phyloP scores from a whole-genome alignment of 1,139 yeast genomes.

The Kodamaea derodonti region DNA sequence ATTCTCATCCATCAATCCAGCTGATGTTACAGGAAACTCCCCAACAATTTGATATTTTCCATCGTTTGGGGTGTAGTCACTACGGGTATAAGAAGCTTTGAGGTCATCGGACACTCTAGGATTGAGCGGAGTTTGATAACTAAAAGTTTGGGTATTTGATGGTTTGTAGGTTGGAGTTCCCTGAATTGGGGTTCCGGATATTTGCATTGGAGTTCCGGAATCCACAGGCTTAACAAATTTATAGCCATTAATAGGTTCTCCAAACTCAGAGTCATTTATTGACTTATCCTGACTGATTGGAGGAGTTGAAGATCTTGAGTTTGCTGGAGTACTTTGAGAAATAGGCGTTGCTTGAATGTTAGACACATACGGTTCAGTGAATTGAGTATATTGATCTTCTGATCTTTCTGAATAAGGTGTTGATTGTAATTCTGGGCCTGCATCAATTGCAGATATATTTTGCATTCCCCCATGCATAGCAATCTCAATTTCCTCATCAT shows the following conservation, averaged over 20 bases:
- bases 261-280: slow-evolving; percentile 15
- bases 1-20: slow-evolving; percentile 36
- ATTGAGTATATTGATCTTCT: neutral
- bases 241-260: slow-evolving; percentile 31
- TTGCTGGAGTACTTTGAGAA: slow-evolving; percentile 24
- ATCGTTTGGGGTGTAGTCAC: slow-evolving; percentile 12
- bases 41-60: slow-evolving; percentile 31
- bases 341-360: slow-evolving; percentile 16
- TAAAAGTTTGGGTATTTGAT: slow-evolving; percentile 1
- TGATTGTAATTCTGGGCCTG: slow-evolving; percentile 3
- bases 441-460: slow-evolving; percentile 5
- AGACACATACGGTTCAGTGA: neutral
- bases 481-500: slow-evolving; percentile 8
- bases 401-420: slow-evolving; percentile 3
- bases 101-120: slow-evolving; percentile 10
- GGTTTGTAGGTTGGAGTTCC: neutral
- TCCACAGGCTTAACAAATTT: slow-evolving; percentile 30
- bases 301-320: slow-evolving; percentile 21
- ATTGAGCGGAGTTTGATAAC: slow-evolving; percentile 7
- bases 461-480: slow-evolving; percentile 3
- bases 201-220: slow-evolving; percentile 2
- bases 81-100: slow-evolving; percentile 15
- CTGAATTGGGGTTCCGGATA: slow-evolving; percentile 4
- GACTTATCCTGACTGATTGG: slow-evolving; percentile 9
- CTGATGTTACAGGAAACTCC: slow-evolving; percentile 33